phyloP scores from a whole-genome alignment of 257 asterid genomes.

The Buddleja alternifolia region DNA sequence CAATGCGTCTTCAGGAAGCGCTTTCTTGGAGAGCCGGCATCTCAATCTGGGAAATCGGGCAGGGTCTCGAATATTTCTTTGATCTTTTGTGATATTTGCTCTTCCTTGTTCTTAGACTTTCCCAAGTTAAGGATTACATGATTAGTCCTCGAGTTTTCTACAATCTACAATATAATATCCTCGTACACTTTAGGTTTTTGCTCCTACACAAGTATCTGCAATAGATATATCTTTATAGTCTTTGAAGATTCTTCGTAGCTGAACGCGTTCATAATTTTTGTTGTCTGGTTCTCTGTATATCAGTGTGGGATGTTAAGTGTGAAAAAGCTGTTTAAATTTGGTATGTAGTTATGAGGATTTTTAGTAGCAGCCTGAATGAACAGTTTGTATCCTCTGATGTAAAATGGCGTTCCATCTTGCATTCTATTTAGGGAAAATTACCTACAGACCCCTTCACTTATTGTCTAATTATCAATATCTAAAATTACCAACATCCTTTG shows the following conservation, averaged over 20 bases:
- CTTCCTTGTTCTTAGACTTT: neutral
- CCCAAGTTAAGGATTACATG: no score
- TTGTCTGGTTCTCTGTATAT: slow-evolving; percentile 29
- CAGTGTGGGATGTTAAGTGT: neutral
- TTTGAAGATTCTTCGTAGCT: slow-evolving; percentile 6
- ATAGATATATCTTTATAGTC: neutral
- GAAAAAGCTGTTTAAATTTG: slow-evolving; percentile 20
- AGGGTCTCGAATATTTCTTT: slow-evolving; percentile 83
- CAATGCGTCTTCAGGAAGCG: slow-evolving; percentile 76
- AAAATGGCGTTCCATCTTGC: no score
- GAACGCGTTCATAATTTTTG: neutral
- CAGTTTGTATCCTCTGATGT: neutral
- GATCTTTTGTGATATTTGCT: slow-evolving; percentile 54
- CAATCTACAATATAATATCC: slow-evolving; percentile 27
- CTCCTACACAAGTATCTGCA: slow-evolving; percentile 16
- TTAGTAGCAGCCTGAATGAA: no score
- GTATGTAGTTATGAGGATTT: neutral
- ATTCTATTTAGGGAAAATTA: no score
- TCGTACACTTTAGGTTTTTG: slow-evolving; percentile 30
- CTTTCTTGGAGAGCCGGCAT: slow-evolving; percentile 80
- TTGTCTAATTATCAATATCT: no score
- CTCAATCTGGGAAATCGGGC: slow-evolving; percentile 97
- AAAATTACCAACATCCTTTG: no score
- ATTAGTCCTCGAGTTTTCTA: neutral
- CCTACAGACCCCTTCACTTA: no score